Evolutionary conservation across 2,329 filamentous ascomycete genomes (phyloP).

Genomic region (Cladophialophora bantiana): DNA sequence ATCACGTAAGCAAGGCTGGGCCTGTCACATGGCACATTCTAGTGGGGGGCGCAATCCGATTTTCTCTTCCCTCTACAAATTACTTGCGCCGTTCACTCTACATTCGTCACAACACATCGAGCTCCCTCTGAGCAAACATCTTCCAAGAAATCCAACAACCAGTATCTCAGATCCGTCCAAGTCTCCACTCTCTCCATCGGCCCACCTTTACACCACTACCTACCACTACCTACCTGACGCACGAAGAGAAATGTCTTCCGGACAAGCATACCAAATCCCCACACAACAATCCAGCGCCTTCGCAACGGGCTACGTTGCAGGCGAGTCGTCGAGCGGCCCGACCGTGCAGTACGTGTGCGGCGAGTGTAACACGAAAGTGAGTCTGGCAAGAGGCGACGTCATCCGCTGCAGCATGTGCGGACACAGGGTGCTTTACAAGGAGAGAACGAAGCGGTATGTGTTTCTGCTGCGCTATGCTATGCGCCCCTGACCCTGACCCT

Average conservation of each 20-base stretch:
- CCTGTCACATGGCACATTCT: background rate
- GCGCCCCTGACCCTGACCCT: background rate
- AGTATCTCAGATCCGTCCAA: background rate
- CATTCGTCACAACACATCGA: background rate
- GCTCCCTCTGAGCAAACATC: background rate
- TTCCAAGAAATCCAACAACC: background rate
- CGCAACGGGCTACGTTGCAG: constrained; percentile 49
- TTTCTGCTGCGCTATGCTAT: background rate
- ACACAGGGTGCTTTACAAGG: constrained; percentile 95
- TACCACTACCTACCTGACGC: background rate
- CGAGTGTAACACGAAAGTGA: constrained; percentile 81
- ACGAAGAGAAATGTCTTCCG: constrained; percentile 6
- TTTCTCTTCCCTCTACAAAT: background rate
- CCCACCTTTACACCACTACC: background rate
- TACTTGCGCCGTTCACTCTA: background rate
- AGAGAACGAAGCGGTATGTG: constrained; percentile 89
- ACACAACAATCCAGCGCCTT: constrained; percentile 56
- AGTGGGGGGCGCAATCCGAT: background rate
- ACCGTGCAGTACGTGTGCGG: constrained; percentile 77
- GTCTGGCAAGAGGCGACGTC: constrained; percentile 76
- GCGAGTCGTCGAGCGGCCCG: constrained; percentile 53
- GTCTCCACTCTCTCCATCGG: background rate
- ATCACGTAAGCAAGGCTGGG: constrained; percentile 9
- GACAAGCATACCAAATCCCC: constrained; percentile 80
- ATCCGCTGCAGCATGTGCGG: constrained; percentile 93